phyloP scores from a whole-genome alignment of 225 moss, liverwort and hornwort genomes.

The Marchantia paleacea region DNA sequence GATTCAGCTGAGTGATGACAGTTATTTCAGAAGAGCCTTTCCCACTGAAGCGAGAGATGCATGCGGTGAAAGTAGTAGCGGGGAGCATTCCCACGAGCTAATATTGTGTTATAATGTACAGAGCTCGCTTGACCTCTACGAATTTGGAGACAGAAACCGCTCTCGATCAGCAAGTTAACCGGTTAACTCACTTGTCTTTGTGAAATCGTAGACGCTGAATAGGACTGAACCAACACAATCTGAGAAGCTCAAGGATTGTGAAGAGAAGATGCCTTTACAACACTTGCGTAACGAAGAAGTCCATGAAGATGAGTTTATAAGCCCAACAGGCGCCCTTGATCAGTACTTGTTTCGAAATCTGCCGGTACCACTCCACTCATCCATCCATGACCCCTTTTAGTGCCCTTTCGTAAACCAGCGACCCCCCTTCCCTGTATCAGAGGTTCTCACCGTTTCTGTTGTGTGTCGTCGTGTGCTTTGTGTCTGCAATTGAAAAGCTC shows the following conservation, averaged over 20 bases:
- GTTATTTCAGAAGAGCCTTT: neutral
- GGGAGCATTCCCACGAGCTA: neutral
- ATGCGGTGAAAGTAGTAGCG: neutral
- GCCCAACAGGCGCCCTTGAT: slow-evolving; percentile 40
- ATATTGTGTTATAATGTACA: slow-evolving; percentile 15
- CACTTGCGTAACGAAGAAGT: slow-evolving; percentile 35
- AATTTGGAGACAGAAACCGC: neutral
- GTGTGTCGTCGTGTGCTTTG: neutral
- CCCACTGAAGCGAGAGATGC: slow-evolving; percentile 3
- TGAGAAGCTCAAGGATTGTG: slow-evolving; percentile 41
- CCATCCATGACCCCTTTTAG: neutral
- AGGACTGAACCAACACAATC: slow-evolving; percentile 37
- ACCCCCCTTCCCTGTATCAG: neutral
- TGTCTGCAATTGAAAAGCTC: neutral
- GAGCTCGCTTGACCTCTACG: slow-evolving; percentile 7
- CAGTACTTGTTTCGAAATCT: slow-evolving; percentile 41
- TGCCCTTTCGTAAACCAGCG: slow-evolving; percentile 6
- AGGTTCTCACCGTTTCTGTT: neutral
- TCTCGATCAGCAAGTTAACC: slow-evolving; percentile 4
- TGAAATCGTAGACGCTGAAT: slow-evolving; percentile 45
- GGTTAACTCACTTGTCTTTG: slow-evolving; percentile 32
- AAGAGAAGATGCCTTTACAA: slow-evolving; percentile 32
- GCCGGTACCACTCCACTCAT: slow-evolving; percentile 42
- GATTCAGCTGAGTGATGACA: neutral
- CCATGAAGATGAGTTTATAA: slow-evolving; percentile 42